A percentile compares a stretch with the other conserved stretches of the same genome.
phyloP scores from a whole-genome alignment of 2,329 filamentous ascomycete species.

The Byssoonygena ceratinophila region DNA sequence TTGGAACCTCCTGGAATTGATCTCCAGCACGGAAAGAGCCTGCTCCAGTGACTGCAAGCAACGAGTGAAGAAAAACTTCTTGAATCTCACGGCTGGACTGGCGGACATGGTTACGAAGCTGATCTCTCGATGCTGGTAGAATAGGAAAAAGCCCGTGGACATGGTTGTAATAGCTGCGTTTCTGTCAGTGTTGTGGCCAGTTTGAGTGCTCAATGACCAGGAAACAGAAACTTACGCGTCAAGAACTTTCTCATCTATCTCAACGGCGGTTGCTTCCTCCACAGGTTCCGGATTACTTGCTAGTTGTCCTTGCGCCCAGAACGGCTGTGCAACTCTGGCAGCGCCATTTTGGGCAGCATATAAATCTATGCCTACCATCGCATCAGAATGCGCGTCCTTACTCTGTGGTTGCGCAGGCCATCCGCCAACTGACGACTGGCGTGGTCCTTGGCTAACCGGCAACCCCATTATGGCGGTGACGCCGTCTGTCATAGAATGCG shows the following conservation, averaged over 20 bases:
- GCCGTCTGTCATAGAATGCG: constrained; percentile 41
- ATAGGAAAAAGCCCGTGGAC: constrained; percentile 35
- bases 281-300: constrained; percentile 23
- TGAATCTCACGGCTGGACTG: constrained; percentile 33
- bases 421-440: constrained; percentile 19
- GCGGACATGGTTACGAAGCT: constrained; percentile 30
- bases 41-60: constrained; percentile 34
- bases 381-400: constrained; percentile 19
- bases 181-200: neutral
- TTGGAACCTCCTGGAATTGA: constrained; percentile 25
- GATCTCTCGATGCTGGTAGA: constrained; percentile 32
- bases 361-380: constrained; percentile 12
- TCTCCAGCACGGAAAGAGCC: constrained; percentile 27
- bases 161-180: constrained; percentile 31
- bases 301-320: constrained; percentile 26
- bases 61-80: constrained; percentile 32
- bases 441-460: constrained; percentile 21
- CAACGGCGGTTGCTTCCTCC: constrained; percentile 28
- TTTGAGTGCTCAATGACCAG: neutral
- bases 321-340: constrained; percentile 30
- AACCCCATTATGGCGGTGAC: constrained; percentile 33
- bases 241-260: constrained; percentile 32
- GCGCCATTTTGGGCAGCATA: constrained; percentile 30
- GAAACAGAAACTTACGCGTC: constrained; percentile 27
- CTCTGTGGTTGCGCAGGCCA: constrained; percentile 24